Evolutionary conservation across 2,329 filamentous ascomycete genomes (phyloP).

Genomic region (Thermothelomyces thermophilus): DNA sequence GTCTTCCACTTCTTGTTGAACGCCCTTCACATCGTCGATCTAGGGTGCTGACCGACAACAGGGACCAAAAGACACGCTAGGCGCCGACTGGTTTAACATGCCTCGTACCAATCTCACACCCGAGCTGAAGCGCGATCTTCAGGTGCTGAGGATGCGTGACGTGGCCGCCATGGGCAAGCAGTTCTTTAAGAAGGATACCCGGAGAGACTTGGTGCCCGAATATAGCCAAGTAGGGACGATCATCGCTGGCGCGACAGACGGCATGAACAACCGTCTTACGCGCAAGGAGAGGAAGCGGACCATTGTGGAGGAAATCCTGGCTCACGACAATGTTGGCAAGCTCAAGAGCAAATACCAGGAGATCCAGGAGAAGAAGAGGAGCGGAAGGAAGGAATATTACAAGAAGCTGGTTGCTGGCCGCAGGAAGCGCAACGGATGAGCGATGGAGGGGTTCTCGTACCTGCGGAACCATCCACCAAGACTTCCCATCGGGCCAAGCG

Average conservation of each 20-base stretch:
- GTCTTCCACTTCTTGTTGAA: conserved; percentile 34
- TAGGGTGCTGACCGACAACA: conserved; percentile 24
- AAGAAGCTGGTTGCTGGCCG: conserved; percentile 60
- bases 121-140: conserved; percentile 80
- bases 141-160: conserved; percentile 81
- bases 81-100: conserved; percentile 79
- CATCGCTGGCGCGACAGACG: conserved; percentile 83
- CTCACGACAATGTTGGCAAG: conserved; percentile 58
- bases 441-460: neutral
- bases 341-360: conserved; percentile 85
- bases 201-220: conserved; percentile 64
- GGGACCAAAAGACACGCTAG: conserved; percentile 53
- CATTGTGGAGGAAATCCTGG: conserved; percentile 77
- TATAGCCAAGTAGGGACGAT: conserved; percentile 87
- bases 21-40: conserved; percentile 3
- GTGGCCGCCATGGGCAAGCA: conserved; percentile 76
- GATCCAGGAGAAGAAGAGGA: conserved; percentile 74
- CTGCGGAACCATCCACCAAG: neutral
- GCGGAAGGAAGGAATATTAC: conserved; percentile 85
- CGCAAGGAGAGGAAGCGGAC: conserved; percentile 85
- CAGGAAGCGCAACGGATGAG: conserved; percentile 24
- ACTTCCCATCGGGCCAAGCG: too few species aligned
- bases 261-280: conserved; percentile 69
- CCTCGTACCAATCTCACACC: conserved; percentile 78
- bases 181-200: conserved; percentile 81